phyloP scores from a whole-genome alignment of 306 rosid genomes.

The Trifolium pratense region DNA sequence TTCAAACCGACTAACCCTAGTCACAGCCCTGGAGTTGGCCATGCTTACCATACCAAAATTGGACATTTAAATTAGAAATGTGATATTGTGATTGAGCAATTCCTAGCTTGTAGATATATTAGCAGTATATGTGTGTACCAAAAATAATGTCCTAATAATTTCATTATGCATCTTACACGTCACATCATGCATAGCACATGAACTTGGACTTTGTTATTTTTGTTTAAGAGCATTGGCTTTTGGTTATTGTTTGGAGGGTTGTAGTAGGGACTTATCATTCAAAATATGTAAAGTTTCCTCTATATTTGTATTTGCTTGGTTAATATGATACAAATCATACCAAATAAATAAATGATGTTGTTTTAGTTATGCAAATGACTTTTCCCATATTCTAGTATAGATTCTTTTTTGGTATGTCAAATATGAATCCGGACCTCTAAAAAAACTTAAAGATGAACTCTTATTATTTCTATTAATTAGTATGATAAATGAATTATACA shows the following conservation, averaged over 20 bases:
- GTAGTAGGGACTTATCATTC: neutral
- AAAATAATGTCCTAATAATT: constrained; percentile 20
- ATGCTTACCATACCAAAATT: constrained; percentile 37
- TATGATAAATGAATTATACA: no score
- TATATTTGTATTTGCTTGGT: constrained; percentile 3
- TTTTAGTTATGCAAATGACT: no score
- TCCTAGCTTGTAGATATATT: neutral
- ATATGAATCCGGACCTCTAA: no score
- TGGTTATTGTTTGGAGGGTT: constrained; percentile 11
- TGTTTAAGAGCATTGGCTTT: neutral
- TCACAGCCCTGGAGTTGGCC: constrained; percentile 59
- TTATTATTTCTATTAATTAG: no score
- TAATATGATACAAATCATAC: constrained; percentile 8
- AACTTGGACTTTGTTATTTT: constrained; percentile 4
- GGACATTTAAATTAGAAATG: constrained; percentile 26
- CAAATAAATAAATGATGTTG: constrained; percentile 5
- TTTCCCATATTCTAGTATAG: no score
- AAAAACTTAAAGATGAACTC: no score
- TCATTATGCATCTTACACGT: constrained; percentile 22
- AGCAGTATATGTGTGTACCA: neutral
- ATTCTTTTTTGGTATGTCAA: no score
- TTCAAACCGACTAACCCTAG: constrained; percentile 51
- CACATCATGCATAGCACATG: neutral
- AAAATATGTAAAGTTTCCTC: neutral
- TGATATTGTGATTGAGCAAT: neutral